These are phyloP conservation scores for Penicillium sp. DNA, from an alignment of 2,329 filamentous ascomycete species.

Conservation along the genomic window DNA sequence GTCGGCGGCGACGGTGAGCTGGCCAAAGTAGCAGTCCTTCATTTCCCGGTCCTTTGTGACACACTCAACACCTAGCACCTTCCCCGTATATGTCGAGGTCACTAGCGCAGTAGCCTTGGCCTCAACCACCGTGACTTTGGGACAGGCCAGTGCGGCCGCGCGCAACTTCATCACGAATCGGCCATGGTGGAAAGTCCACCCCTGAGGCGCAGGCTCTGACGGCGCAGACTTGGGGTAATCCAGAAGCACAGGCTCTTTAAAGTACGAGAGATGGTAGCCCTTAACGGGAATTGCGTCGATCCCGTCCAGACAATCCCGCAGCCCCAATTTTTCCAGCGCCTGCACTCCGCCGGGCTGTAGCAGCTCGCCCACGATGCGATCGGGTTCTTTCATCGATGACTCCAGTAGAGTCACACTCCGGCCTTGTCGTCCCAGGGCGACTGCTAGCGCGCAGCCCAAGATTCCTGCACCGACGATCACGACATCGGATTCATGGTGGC, in stretches of 20 bases:
- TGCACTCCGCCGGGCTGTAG: constrained; percentile 86
- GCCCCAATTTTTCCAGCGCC: constrained; percentile 73
- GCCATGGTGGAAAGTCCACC: constrained; percentile 87
- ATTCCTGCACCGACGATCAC: constrained; percentile 90
- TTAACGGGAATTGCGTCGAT: constrained; percentile 81
- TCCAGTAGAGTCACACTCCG: constrained; percentile 88
- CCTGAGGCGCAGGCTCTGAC: constrained; percentile 57
- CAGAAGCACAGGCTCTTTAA: constrained; percentile 67
- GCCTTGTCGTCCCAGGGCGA: constrained; percentile 79
- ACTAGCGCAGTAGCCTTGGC: constrained; percentile 77
- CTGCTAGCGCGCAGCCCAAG: constrained; percentile 80
- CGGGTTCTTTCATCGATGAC: constrained; percentile 81
- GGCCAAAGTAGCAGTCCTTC: constrained; percentile 77
- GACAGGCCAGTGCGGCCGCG: constrained; percentile 64
- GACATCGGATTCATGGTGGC: constrained; percentile 67
- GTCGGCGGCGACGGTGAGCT: constrained; percentile 83
- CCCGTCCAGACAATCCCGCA: constrained; percentile 75
- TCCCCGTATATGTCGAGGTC: constrained; percentile 60
- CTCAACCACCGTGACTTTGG: constrained; percentile 87
- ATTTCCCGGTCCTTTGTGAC: constrained; percentile 53
- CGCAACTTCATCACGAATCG: constrained; percentile 83
- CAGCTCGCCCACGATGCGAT: constrained; percentile 93
- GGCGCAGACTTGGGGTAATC: constrained; percentile 65
- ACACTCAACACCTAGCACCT: constrained; percentile 79
- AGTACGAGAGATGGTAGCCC: constrained; percentile 85